Conservation (phyloP, 495 filamentous ascomycete species). For the Tuber aestivum region DNA sequence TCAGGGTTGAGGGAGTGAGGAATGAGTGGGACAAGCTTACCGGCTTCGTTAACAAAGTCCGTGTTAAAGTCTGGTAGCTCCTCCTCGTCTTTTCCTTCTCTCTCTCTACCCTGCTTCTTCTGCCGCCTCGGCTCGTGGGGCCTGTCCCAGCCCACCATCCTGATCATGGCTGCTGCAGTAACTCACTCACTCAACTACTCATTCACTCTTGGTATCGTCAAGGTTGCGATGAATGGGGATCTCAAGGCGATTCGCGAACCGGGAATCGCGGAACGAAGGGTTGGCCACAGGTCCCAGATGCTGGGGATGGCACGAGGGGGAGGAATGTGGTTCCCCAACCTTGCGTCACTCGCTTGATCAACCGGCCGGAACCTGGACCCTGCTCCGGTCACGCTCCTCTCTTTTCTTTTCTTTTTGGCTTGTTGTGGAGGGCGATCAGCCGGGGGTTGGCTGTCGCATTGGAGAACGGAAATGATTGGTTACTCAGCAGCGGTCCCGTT, state of each 20-base stretch:
- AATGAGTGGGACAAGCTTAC: conserved; percentile 3
- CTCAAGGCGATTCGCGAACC: not conserved
- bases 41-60: conserved; percentile 23
- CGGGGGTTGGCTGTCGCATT: not conserved
- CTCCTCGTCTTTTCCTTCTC: not conserved
- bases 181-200: not conserved
- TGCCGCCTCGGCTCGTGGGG: not conserved
- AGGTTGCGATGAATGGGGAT: not conserved
- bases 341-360: not conserved
- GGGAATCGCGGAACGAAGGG: not conserved
- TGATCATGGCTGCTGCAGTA: not conserved
- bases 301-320: not conserved
- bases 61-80: conserved; percentile 25
- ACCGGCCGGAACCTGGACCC: not conserved
- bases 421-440: not conserved
- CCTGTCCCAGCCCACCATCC: not conserved
- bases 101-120: not conserved
- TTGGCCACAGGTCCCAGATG: not conserved
- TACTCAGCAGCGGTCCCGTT: not conserved
- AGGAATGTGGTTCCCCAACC: not conserved
- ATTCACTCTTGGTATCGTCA: not conserved
- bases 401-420: not conserved
- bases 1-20: not conserved
- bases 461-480: not conserved
- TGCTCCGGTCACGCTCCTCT: not conserved